Conservation (phyloP, 768 basidiomycete species). For the Trametes meyenii region DNA sequence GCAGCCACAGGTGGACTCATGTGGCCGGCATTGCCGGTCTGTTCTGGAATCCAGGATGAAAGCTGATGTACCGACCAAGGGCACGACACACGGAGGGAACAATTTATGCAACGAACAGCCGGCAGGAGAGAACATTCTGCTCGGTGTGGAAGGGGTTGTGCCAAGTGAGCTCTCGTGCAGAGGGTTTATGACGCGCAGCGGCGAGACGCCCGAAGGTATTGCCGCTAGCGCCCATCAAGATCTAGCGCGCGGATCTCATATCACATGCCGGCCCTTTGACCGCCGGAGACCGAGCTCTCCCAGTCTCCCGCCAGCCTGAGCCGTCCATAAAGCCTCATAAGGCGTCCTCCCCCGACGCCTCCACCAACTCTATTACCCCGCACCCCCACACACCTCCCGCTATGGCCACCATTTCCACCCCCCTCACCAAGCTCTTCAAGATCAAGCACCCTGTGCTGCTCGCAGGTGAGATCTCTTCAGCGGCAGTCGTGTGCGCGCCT, state of each 20-base stretch:
- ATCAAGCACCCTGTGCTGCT: constrained; percentile 89
- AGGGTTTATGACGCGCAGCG: neutral
- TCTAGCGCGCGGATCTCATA: neutral
- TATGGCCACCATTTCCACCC: constrained; percentile 74
- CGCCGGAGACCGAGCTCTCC: neutral
- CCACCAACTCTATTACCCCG: neutral
- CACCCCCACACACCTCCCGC: constrained; percentile 4
- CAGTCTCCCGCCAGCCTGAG: neutral
- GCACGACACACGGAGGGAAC: no score
- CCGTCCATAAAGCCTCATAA: constrained; percentile 4
- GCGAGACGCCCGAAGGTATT: neutral
- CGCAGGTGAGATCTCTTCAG: constrained; percentile 52
- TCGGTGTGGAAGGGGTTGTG: no score
- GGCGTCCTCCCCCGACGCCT: neutral
- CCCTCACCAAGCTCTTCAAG: constrained; percentile 86
- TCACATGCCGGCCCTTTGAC: constrained; percentile 6
- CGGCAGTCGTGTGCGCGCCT: neutral
- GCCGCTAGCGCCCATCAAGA: neutral
- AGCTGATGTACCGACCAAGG: no score
- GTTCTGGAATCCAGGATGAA: no score
- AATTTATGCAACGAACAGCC: no score
- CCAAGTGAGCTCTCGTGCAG: no score
- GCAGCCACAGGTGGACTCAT: no score
- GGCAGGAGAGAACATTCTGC: neutral
- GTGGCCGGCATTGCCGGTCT: no score